Conservation (phyloP, 2,329 filamentous ascomycete genomes). For the Mycosphaerella sp. region DNA sequence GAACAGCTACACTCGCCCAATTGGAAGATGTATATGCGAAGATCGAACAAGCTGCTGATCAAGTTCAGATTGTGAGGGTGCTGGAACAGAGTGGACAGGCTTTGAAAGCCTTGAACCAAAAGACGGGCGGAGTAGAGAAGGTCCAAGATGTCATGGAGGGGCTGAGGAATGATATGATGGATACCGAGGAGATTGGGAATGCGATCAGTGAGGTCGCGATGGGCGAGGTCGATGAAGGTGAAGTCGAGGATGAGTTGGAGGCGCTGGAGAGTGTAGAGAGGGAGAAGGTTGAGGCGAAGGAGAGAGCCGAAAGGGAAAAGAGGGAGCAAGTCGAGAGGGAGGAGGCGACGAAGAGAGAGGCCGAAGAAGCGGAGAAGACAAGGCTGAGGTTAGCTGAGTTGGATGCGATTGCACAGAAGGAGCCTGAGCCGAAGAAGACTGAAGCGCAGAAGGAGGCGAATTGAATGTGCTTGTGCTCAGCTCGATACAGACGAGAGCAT, state of each 20-base stretch:
- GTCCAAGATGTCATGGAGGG: slow-evolving; percentile 71
- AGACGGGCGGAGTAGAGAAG: slow-evolving; percentile 67
- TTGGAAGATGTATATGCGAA: slow-evolving; percentile 76
- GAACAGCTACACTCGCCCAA: slow-evolving; percentile 67
- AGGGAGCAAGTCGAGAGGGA: slow-evolving; percentile 32
- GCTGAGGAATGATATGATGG: slow-evolving; percentile 69
- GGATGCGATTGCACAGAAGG: slow-evolving; percentile 11
- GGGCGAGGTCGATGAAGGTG: slow-evolving; percentile 62
- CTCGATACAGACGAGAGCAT: too few relatives aligned
- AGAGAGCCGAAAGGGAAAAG: slow-evolving; percentile 61
- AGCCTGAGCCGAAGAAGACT: background rate
- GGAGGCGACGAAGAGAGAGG: slow-evolving; percentile 49
- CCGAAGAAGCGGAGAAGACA: slow-evolving; percentile 43
- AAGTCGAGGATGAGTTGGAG: slow-evolving; percentile 83
- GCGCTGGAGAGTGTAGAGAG: slow-evolving; percentile 54
- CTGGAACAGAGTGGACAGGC: slow-evolving; percentile 74
- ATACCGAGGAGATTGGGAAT: slow-evolving; percentile 73
- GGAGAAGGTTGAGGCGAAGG: slow-evolving; percentile 56
- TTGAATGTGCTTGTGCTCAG: background rate
- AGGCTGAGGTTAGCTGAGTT: slow-evolving; percentile 32
- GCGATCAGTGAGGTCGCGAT: slow-evolving; percentile 59
- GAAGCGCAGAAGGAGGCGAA: background rate
- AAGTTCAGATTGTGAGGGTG: slow-evolving; percentile 73
- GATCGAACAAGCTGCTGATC: slow-evolving; percentile 78
- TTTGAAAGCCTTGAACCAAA: slow-evolving; percentile 64